These are phyloP conservation scores for Talaromyces sp. DNA, from an alignment of 2,329 filamentous ascomycete species.

Conservation along the genomic window DNA sequence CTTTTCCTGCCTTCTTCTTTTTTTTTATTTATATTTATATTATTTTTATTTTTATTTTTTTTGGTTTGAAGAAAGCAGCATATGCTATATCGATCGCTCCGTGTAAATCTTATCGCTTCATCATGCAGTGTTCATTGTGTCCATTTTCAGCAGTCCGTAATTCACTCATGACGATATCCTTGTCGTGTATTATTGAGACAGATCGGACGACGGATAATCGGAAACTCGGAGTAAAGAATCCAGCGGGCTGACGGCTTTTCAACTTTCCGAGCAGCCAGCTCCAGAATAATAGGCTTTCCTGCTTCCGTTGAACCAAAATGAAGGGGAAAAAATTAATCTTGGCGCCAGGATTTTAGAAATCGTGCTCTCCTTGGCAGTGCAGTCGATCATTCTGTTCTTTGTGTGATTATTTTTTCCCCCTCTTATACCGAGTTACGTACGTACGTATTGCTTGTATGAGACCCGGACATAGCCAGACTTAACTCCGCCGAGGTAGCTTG, in stretches of 20 bases:
- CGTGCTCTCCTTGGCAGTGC: background rate
- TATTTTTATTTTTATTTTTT: too few species aligned
- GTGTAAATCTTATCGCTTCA: too few species aligned
- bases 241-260: background rate
- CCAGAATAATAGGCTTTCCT: background rate
- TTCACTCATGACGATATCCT: too few species aligned
- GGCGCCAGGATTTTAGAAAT: too few species aligned
- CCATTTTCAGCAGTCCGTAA: too few species aligned
- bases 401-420: background rate
- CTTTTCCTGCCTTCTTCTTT: too few species aligned
- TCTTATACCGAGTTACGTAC: background rate
- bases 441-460: too few species aligned
- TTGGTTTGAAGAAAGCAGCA: too few species aligned
- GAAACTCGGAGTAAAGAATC: background rate
- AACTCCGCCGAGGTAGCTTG: background rate
- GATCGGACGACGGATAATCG: background rate
- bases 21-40: too few species aligned
- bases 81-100: too few species aligned
- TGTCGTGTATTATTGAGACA: background rate
- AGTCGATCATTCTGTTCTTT: background rate
- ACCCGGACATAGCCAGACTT: background rate
- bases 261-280: background rate
- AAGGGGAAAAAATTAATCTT: background rate
- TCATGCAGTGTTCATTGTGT: too few species aligned
- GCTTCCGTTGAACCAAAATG: background rate